Base-by-base conservation (phyloP, 164 flowering plant species). In the Vitis rupestris region DNA sequence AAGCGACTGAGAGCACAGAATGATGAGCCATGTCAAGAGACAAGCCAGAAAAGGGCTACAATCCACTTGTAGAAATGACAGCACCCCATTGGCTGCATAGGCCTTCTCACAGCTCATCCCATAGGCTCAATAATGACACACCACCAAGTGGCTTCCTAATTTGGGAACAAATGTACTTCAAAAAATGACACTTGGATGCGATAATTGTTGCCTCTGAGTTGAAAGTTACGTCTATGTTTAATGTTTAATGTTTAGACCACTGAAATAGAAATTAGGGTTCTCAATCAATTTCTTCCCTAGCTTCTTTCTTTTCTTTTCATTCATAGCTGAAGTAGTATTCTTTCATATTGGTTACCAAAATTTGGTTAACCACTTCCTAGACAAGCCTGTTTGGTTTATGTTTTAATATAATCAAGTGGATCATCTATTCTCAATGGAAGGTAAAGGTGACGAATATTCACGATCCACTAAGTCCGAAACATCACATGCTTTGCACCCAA, bases 21-120 rank as follows among this genome's bases (percentile, higher is more conserved):
- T 7, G 13, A 50, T 50, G 13, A 50, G 53, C 13, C 53, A 50
- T 50, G 14, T 50, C 53, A 50, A 13, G 13, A 51, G 53, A 13
- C 53, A 10, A 10, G 12, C 44, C 44, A 9, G n/a, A 2, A 53
- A 53, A 53, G 56, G 9, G 56, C 5, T 53, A 4, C 56, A 13
- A 52, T 53, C 58, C 59, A 66, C 69, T 66, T 66, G 69, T 66
- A 8, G 37, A 56, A 53, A 37, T 37, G 57, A 15, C 17, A 51
- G 52, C 44, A 17, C 16, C 23, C 23, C 70, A 56, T 12, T 54
- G 59, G 50, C 59, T 30, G 31, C 8, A 54, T 17, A 37, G 50
- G 13, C 50, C n/a, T 37, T 16, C 29, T 55, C 50, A 30, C 51
- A 57, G 17, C 56, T 44, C 29, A 15, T 23, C 47, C 16, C 11